Percentiles rank a stretch among this genome's conserved stretches.
Conservation (phyloP, 768 basidiomycete species). For the Tricholoma flavovirens region DNA sequence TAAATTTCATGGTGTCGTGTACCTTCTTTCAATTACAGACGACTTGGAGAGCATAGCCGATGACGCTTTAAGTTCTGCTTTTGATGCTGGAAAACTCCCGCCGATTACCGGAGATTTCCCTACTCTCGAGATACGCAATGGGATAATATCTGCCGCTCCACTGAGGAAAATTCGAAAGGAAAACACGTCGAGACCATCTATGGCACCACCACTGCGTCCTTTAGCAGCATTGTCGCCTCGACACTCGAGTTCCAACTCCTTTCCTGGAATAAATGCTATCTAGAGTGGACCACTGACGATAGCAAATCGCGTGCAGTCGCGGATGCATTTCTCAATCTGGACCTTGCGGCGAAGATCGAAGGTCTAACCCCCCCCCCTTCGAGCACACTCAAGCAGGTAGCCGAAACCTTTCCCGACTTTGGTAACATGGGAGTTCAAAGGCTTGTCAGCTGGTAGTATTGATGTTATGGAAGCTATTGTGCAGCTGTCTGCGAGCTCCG, state of each 20-base stretch:
- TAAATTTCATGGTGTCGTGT: too few relatives aligned
- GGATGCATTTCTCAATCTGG: constrained; percentile 10
- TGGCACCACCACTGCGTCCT: background rate
- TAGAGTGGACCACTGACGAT: background rate
- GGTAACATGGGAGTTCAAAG: constrained; percentile 17
- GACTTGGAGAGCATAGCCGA: too few relatives aligned
- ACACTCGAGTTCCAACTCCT: constrained; percentile 4
- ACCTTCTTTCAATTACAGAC: too few relatives aligned
- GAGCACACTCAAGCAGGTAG: background rate
- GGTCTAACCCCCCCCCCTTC: background rate
- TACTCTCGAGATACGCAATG: too few relatives aligned
- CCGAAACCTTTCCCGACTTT: constrained; percentile 4
- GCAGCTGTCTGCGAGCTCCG: background rate
- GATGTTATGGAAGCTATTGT: background rate
- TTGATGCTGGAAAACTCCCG: too few relatives aligned
- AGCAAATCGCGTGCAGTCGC: constrained; percentile 1
- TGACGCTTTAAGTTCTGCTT: too few relatives aligned
- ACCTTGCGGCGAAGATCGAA: background rate
- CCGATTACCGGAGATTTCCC: too few relatives aligned
- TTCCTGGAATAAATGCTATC: background rate
- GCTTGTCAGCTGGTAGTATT: constrained; percentile 1
- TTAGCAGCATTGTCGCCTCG: constrained; percentile 7
- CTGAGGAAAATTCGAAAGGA: too few relatives aligned
- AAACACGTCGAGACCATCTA: background rate
- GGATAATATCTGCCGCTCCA: too few relatives aligned